A percentile compares a stretch with the other conserved stretches of the same genome.
These are phyloP conservation scores for Hortiboletus campestris DNA, from an alignment of 768 basidiomycete species.

Conservation along the genomic window DNA sequence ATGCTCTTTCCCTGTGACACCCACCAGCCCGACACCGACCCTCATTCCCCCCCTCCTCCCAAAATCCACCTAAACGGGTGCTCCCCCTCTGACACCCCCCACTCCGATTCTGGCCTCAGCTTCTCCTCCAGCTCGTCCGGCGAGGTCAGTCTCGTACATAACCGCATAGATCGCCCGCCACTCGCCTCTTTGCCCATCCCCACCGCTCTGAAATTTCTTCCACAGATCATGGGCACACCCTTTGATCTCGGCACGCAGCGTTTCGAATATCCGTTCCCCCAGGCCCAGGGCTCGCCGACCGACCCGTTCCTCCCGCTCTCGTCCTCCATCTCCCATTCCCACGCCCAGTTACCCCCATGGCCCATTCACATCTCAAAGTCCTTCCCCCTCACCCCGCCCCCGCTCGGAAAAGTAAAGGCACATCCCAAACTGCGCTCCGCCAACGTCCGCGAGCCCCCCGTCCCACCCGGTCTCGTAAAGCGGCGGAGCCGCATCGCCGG, in stretches of 20 bases:
- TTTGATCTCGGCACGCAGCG: conserved; percentile 34
- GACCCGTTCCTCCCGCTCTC: conserved; percentile 27
- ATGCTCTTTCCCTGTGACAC: conserved; percentile 21
- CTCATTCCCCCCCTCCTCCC: conserved; percentile 2
- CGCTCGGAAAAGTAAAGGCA: conserved; percentile 24
- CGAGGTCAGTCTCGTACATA: conserved; percentile 32
- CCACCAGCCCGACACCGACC: conserved; percentile 11
- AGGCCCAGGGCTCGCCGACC: conserved; percentile 28
- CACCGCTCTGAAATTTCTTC: too few species aligned
- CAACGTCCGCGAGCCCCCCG: conserved; percentile 30
- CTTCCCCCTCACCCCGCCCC: conserved; percentile 30
- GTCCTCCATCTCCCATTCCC: conserved; percentile 24
- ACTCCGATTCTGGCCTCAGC: conserved; percentile 32
- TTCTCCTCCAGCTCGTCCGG: conserved; percentile 31
- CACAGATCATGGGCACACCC: conserved; percentile 33
- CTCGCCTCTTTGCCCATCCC: too few species aligned
- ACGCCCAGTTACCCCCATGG: conserved; percentile 26
- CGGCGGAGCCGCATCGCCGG: conserved; percentile 23
- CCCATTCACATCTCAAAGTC: conserved; percentile 30
- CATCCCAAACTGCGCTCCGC: conserved; percentile 32
- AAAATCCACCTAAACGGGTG: too few species aligned
- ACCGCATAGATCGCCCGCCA: too few species aligned
- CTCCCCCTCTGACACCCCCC: conserved; percentile 12
- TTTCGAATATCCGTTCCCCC: conserved; percentile 34
- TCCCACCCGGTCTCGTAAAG: conserved; percentile 32